These are phyloP conservation scores for Arthrobotrys musiformis DNA, from an alignment of 2,329 filamentous ascomycete species.

Conservation along the genomic window DNA sequence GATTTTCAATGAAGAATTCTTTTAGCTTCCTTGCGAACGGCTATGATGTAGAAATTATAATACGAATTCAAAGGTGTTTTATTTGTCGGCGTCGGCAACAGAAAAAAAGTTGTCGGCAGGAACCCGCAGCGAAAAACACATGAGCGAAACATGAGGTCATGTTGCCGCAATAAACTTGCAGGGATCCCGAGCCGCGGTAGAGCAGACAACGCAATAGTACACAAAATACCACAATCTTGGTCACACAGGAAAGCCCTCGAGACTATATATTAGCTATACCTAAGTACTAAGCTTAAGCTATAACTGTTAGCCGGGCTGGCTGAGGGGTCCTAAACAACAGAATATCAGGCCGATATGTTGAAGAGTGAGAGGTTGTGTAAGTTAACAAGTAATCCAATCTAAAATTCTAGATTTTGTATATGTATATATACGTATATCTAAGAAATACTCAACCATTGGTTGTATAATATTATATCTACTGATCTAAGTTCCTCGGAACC, in stretches of 20 bases:
- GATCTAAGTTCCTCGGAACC: neutral
- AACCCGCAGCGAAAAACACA: conserved; percentile 2
- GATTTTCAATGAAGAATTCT: neutral
- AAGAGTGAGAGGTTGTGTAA: too few species aligned
- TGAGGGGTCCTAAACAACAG: too few species aligned
- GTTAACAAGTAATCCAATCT: too few species aligned
- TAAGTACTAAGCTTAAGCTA: too few species aligned
- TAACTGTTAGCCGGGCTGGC: too few species aligned
- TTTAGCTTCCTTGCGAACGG: neutral
- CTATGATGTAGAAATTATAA: neutral
- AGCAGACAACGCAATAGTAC: neutral
- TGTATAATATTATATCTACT: too few species aligned
- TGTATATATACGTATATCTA: too few species aligned
- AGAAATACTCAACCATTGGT: too few species aligned
- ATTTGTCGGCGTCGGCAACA: neutral
- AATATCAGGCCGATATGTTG: too few species aligned
- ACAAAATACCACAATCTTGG: neutral
- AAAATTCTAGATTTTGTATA: too few species aligned
- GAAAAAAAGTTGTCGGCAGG: conserved; percentile 19
- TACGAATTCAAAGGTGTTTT: neutral
- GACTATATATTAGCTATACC: too few species aligned
- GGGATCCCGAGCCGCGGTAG: neutral
- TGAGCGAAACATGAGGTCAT: conserved; percentile 50
- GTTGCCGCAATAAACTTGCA: neutral
- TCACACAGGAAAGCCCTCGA: too few species aligned